These are phyloP conservation scores for Fusarium pseudocircinatum DNA, from an alignment of 2,329 filamentous ascomycete species.

Conservation along the genomic window DNA sequence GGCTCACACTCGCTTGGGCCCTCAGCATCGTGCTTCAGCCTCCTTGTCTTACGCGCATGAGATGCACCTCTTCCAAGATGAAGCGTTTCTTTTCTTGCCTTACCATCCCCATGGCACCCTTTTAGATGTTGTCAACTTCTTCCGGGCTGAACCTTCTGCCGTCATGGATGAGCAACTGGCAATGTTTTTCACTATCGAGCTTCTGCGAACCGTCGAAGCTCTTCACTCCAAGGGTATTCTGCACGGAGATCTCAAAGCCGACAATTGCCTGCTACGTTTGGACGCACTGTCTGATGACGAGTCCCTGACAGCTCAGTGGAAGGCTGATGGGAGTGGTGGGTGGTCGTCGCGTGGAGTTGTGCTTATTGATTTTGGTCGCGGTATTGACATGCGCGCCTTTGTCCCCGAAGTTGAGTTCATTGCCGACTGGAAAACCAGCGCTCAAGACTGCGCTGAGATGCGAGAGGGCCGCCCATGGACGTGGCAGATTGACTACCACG, in stretches of 20 bases:
- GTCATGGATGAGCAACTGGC: constrained; percentile 90
- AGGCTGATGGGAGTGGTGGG: constrained; percentile 75
- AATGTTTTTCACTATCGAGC: constrained; percentile 95
- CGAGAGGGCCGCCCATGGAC: constrained; percentile 95
- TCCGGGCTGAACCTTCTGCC: constrained; percentile 74
- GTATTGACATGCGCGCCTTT: constrained; percentile 93
- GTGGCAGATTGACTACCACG: constrained; percentile 96
- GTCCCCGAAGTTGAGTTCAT: constrained; percentile 79
- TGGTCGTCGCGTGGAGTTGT: constrained; percentile 84
- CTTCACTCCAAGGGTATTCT: constrained; percentile 82
- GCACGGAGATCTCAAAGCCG: constrained; percentile 93
- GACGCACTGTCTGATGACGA: constrained; percentile 59
- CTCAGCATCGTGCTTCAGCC: constrained; percentile 74
- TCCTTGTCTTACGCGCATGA: constrained; percentile 88
- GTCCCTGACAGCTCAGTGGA: constrained; percentile 71
- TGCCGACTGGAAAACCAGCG: constrained; percentile 91
- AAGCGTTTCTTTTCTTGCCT: constrained; percentile 88
- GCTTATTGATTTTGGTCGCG: constrained; percentile 94
- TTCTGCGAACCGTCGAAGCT: constrained; percentile 88
- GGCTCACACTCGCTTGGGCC: constrained; percentile 78
- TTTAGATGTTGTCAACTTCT: constrained; percentile 92
- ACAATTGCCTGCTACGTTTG: constrained; percentile 92
- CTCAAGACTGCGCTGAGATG: constrained; percentile 94
- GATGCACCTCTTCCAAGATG: constrained; percentile 89
- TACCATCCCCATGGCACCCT: constrained; percentile 90